Base-by-base conservation (phyloP, 2,329 filamentous ascomycete genomes). In the Acephala macrosclerotiorum region DNA sequence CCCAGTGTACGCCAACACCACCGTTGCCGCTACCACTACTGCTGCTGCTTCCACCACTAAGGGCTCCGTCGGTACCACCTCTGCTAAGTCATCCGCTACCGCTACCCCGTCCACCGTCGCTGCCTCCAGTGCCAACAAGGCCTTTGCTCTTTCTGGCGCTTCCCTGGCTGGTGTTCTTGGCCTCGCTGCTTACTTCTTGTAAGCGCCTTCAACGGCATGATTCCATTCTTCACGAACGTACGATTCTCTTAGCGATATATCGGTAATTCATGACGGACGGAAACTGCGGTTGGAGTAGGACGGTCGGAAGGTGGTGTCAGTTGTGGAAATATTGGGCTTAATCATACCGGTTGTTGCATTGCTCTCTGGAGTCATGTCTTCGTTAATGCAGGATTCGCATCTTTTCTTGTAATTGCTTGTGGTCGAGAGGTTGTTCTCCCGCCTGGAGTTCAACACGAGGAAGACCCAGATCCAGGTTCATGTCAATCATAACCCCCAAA, bases 101-200 rank as follows among this genome's bases (percentile, higher is more conserved):
- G 64, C 78, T 59, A 69, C 75, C 60, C 71, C 79, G 70, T 72
- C 75, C 69, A 61, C 78, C 61, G 77, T 83, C 71, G 79, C 83
- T 73, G 84, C 85, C 63, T 84, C 83, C 69, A 84, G 82, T 79
- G 87, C 85, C 70, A 84, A 80, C 81, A 86, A 85, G 82, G 79
- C 79, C 70, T 82, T 83, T 71, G 84, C 80, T 74, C 78, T 87
- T 73, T 87, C 86, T 49, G 87, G 85, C 69, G 87, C 84, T 67
- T 85, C 81, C 72, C 84, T 89, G 73, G 87, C 85, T 72, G 87
- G 84, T 82, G 77, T 88, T 72, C 80, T 89, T 77, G 87, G 84
- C 75, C 77, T 89, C 68, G 86, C 84, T 75, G 86, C 85, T 75
- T 76, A 72, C 74, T 59, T 77, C 63, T 75, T 77, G 73, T 77